A percentile compares a stretch with the other conserved stretches of the same genome.
phyloP scores from a whole-genome alignment of 148 eudicot species.

The Nyssa sinensis region DNA sequence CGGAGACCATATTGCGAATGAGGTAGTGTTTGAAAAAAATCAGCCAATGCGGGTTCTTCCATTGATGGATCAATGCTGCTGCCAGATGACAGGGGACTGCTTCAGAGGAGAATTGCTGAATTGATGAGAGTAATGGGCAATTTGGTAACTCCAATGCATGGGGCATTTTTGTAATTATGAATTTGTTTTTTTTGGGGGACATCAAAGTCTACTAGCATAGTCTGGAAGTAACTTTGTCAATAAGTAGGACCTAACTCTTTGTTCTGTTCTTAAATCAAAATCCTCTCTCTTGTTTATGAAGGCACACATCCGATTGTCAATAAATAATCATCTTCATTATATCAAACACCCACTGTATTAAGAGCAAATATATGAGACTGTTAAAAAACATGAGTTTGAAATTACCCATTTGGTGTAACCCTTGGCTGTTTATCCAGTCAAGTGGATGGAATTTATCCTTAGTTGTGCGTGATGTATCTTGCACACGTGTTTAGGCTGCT shows the following conservation, averaged over 20 bases:
- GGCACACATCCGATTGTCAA: background rate
- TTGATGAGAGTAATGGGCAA: background rate
- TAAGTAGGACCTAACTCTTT: background rate
- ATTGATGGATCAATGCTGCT: background rate
- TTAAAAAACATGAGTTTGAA: background rate
- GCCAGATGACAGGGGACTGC: background rate
- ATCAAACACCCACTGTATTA: background rate
- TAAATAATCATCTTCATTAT: too few relatives aligned
- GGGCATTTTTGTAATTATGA: background rate
- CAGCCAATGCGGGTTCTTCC: background rate
- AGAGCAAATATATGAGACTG: background rate
- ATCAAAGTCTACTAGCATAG: background rate
- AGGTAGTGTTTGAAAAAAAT: background rate
- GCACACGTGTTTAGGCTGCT: background rate
- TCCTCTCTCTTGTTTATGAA: background rate
- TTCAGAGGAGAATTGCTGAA: background rate
- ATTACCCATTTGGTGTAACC: background rate
- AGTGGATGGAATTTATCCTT: background rate
- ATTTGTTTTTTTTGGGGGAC: too few relatives aligned
- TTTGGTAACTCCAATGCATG: background rate
- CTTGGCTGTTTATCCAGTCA: background rate
- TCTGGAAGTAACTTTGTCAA: background rate
- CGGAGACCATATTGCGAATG: background rate
- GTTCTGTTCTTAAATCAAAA: background rate
- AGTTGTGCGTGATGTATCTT: slow-evolving; percentile 1